Evolutionary conservation across 768 basidiomycete genomes (phyloP), one percentile per base, ranked within the genome.

Genomic region (Russula dissimulans): DNA sequence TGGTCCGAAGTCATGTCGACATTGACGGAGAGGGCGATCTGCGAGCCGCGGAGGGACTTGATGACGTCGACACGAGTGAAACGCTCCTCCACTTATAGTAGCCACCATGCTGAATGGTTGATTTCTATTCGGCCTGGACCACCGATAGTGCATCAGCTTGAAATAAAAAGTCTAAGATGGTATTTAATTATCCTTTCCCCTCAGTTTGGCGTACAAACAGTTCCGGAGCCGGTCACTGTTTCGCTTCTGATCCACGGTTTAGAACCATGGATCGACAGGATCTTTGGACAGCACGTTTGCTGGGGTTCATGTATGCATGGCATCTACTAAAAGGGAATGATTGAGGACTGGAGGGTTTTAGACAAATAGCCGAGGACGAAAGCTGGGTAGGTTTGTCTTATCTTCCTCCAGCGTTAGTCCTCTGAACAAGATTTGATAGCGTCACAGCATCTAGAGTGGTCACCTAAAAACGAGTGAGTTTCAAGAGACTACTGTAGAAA

Each of bases 31-130:
- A 10, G 11, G n/a, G 12, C n/a, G 18, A 54, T 42, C 17, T 38
- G 22, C 10, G 3, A 53, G 8, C 22, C 18, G 8, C 18, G 14
- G 32, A 54, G 17, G 10, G 18, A 18, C 15, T 38, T 32, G 8
- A 54, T 54, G 58, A 59, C 52, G 52, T 60, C 38, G 59, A 54
- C 17, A 43, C 18, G 46, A 5, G 46, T 26, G 39, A 49, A 60
- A 18, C 34, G 18, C 36, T 38, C 22, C 6, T 42, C 26, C 34
- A 17, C 8, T 22, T n/a, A 12, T 14, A 26, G 58, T 26, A 47
- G 31, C 17, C n/a, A 18, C 12, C 9, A 26, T 26, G 45, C n/a
- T 14, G 38, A 44, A 22, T 41, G 26, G 12, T 45, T 32, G 31
- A 1, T 38, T 38, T 34, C 14, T 54, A 10, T 54, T 54, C 38